Evolutionary conservation across 2,329 filamentous ascomycete genomes (phyloP).

Genomic region (Nannizzia gypsea): DNA sequence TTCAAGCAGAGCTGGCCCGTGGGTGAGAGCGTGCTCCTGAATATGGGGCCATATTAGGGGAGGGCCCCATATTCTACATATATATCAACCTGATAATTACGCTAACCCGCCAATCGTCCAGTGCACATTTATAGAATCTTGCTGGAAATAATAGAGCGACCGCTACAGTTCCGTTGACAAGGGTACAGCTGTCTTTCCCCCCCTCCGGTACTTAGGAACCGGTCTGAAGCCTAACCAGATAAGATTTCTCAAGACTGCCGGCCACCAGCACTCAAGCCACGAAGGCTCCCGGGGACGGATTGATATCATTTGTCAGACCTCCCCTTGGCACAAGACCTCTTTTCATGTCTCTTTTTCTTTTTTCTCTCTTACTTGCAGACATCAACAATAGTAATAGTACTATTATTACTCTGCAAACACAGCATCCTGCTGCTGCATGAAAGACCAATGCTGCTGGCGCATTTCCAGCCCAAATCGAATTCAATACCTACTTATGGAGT

Average conservation of each 20-base stretch:
- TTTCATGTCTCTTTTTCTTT: not conserved
- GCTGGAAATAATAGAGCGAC: not conserved
- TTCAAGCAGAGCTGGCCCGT: not conserved
- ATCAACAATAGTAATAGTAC: not conserved
- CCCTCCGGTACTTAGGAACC: not conserved
- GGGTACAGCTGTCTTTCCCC: not conserved
- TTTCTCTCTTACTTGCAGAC: not conserved
- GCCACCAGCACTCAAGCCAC: not conserved
- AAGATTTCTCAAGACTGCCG: not conserved
- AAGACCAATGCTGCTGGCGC: not conserved
- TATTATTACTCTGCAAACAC: not conserved
- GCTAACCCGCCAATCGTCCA: not conserved
- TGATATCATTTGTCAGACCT: conserved; percentile 4
- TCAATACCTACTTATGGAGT: not conserved
- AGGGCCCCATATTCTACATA: not conserved
- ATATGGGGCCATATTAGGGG: not conserved
- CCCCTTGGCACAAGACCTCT: not conserved
- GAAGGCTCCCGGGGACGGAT: not conserved
- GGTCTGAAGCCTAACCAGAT: not conserved
- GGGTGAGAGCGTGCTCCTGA: not conserved
- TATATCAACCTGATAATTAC: not conserved
- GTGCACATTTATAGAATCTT: not conserved
- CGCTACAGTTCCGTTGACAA: not conserved
- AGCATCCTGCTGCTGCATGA: not conserved
- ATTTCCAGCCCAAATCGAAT: not conserved